Evolutionary conservation across 805 yeast species (phyloP).

Genomic region (Saccharomycopsis javanensis): DNA sequence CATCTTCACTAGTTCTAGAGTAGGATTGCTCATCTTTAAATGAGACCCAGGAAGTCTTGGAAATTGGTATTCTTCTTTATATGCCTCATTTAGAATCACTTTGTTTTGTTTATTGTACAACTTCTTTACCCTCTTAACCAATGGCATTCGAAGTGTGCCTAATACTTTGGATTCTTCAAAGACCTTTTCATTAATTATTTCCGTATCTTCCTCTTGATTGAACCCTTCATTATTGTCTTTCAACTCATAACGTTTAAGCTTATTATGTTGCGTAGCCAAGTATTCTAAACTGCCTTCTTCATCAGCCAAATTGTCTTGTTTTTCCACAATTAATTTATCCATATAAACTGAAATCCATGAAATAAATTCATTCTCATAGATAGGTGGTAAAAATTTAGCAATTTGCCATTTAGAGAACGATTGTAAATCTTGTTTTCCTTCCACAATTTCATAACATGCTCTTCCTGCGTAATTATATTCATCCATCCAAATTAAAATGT

Average conservation of each 20-base stretch:
- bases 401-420: conserved; percentile 68
- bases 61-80: conserved; percentile 55
- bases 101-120: conserved; percentile 64
- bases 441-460: conserved; percentile 32
- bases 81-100: conserved; percentile 55
- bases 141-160: conserved; percentile 45
- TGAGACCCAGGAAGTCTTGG: conserved; percentile 74
- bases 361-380: conserved; percentile 73
- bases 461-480: conserved; percentile 77
- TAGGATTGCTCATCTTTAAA: conserved; percentile 51
- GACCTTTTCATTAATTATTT: conserved; percentile 11
- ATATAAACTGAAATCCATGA: conserved; percentile 77
- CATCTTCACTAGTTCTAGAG: conserved; percentile 69
- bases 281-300: conserved; percentile 10
- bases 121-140: conserved; percentile 56
- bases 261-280: conserved; percentile 31
- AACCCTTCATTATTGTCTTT: conserved; percentile 29
- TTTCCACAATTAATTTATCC: conserved; percentile 54
- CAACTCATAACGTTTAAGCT: conserved; percentile 20
- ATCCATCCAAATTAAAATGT: conserved; percentile 91
- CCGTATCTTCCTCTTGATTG: conserved; percentile 29
- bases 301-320: conserved; percentile 27
- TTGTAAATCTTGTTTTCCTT: conserved; percentile 29
- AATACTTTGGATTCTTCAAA: conserved; percentile 34
- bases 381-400: conserved; percentile 57